phyloP scores from a whole-genome alignment of 495 filamentous ascomycete genomes.

The Xylaria bambusicola region DNA sequence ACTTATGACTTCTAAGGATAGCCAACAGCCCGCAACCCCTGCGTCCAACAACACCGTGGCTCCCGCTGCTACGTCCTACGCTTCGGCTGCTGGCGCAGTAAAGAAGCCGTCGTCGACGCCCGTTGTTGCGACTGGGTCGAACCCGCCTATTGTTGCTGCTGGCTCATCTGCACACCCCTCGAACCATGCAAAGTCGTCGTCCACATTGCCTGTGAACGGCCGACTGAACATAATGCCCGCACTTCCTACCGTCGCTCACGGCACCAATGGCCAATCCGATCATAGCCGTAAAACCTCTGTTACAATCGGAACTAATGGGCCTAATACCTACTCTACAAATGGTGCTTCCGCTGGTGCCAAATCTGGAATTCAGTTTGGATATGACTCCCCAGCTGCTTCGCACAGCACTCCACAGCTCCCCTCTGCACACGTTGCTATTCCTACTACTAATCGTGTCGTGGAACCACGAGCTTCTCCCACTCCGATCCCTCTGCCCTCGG shows the following conservation, averaged over 20 bases:
- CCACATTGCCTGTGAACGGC: conserved; percentile 81
- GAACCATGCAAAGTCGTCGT: conserved; percentile 78
- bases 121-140: conserved; percentile 70
- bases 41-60: conserved; percentile 63
- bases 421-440: conserved; percentile 67
- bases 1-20: conserved; percentile 56
- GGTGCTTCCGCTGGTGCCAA: conserved; percentile 63
- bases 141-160: conserved; percentile 62
- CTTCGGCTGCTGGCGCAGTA: conserved; percentile 73
- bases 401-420: conserved; percentile 59
- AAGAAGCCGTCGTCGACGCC: conserved; percentile 70
- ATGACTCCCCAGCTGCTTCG: conserved; percentile 69
- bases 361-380: conserved; percentile 75
- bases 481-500: conserved; percentile 83
- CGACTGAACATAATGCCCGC: conserved; percentile 72
- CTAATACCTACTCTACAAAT: conserved; percentile 73
- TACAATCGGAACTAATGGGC: conserved; percentile 79
- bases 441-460: conserved; percentile 62
- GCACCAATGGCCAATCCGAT: conserved; percentile 60
- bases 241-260: conserved; percentile 59
- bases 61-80: conserved; percentile 66
- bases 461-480: conserved; percentile 80
- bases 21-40: conserved; percentile 53
- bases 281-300: conserved; percentile 84
- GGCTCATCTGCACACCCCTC: conserved; percentile 64